phyloP scores from a whole-genome alignment of 2,329 filamentous ascomycete genomes.

The Neopestalotiopsis clavispora region DNA sequence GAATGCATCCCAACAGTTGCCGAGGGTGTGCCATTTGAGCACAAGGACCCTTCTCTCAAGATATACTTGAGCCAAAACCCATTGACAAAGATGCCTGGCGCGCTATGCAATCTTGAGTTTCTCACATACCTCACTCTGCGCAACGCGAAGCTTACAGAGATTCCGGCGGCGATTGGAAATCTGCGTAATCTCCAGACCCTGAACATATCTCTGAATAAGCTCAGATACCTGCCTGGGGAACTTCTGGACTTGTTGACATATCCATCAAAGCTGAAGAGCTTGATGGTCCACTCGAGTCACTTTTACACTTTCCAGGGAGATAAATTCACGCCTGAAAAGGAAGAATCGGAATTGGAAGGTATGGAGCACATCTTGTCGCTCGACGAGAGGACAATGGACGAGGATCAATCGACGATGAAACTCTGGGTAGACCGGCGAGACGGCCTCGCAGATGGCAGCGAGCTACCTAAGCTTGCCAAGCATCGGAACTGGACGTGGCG shows the following conservation, averaged over 20 bases:
- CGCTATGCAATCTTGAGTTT: slow-evolving; percentile 65
- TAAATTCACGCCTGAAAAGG: slow-evolving; percentile 14
- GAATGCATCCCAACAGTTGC: slow-evolving; percentile 57
- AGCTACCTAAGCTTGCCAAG: background rate
- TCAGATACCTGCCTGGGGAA: slow-evolving; percentile 67
- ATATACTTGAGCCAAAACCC: slow-evolving; percentile 66
- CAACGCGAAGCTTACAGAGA: slow-evolving; percentile 63
- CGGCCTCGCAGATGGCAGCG: background rate
- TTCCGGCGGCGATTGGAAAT: slow-evolving; percentile 64
- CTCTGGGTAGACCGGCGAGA: slow-evolving; percentile 25
- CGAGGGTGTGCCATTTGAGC: slow-evolving; percentile 63
- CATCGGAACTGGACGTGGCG: slow-evolving; percentile 25
- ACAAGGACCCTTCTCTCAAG: slow-evolving; percentile 62
- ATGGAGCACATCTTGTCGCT: slow-evolving; percentile 4
- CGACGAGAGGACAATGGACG: background rate
- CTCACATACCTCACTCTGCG: slow-evolving; percentile 71
- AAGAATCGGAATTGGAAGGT: slow-evolving; percentile 12
- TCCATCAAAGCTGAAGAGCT: slow-evolving; percentile 49
- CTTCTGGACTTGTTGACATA: slow-evolving; percentile 60
- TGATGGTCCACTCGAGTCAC: slow-evolving; percentile 68
- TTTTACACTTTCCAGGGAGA: slow-evolving; percentile 51
- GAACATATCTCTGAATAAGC: slow-evolving; percentile 68
- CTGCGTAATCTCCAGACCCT: slow-evolving; percentile 64
- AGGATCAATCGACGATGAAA: background rate
- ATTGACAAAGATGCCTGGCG: slow-evolving; percentile 59